Conservation (phyloP, 202 grass and related monocot species). For the Zoysia matrella region DNA sequence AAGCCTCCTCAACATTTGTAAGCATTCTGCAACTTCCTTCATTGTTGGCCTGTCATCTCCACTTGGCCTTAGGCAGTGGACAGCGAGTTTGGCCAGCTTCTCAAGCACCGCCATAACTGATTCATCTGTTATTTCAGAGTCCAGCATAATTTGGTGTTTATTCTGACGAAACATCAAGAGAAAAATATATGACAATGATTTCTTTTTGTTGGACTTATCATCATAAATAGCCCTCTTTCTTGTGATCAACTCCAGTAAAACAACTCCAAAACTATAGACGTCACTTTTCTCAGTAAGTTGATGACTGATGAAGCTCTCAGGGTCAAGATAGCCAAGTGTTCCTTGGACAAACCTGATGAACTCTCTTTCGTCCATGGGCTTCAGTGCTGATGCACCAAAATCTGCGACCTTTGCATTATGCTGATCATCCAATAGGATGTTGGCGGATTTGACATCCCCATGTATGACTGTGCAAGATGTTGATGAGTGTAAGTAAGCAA, state of each 20-base stretch:
- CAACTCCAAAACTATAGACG: slow-evolving; percentile 59
- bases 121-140: slow-evolving; percentile 38
- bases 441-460: slow-evolving; percentile 60
- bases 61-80: slow-evolving; percentile 38
- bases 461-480: slow-evolving; percentile 56
- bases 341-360: slow-evolving; percentile 54
- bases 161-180: slow-evolving; percentile 29
- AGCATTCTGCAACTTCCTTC: slow-evolving; percentile 51
- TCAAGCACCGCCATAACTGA: slow-evolving; percentile 26
- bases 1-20: slow-evolving; percentile 42
- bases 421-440: slow-evolving; percentile 56
- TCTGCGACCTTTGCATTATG: slow-evolving; percentile 50
- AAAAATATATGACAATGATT: slow-evolving; percentile 39
- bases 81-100: slow-evolving; percentile 32
- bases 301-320: neutral
- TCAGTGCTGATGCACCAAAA: slow-evolving; percentile 61
- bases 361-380: slow-evolving; percentile 44
- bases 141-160: slow-evolving; percentile 19
- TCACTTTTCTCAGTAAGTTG: slow-evolving; percentile 56
- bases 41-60: slow-evolving; percentile 51
- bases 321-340: slow-evolving; percentile 52
- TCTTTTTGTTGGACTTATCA: slow-evolving; percentile 12
- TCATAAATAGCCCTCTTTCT: slow-evolving; percentile 48
- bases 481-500: slow-evolving; percentile 56
- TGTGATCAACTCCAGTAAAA: slow-evolving; percentile 56